These are phyloP conservation scores for Silybum marianum DNA, from an alignment of 129 eudicot species.

Conservation along the genomic window DNA sequence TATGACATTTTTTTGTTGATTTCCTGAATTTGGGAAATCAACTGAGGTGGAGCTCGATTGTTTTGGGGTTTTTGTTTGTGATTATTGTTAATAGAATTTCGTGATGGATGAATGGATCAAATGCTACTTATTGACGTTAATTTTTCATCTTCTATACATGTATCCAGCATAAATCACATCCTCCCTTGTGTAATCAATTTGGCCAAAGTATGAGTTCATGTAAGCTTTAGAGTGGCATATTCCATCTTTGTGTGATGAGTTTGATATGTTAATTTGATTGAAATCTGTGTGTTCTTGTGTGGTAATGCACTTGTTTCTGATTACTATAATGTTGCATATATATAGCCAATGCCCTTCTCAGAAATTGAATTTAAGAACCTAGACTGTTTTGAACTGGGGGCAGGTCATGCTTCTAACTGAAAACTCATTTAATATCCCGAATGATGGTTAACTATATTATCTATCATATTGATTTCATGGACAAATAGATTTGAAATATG, in stretches of 20 bases:
- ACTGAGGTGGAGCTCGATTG: not conserved
- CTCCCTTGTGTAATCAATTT: not conserved
- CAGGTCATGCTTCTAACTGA: not conserved
- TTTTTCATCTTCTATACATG: too few species aligned
- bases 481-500: too few species aligned
- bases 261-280: not conserved
- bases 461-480: not conserved
- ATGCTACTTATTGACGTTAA: not conserved
- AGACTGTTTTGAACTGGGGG: not conserved
- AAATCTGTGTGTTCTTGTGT: slow-evolving; percentile 3
- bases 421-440: not conserved
- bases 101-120: not conserved
- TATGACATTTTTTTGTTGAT: slow-evolving; percentile 13
- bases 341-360: not conserved
- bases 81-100: not conserved
- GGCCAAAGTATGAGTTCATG: not conserved
- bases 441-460: not conserved
- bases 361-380: too few species aligned
- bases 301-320: slow-evolving; percentile 24
- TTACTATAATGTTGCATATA: not conserved
- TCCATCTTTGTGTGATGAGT: not conserved
- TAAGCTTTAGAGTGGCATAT: slow-evolving; percentile 1
- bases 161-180: not conserved
- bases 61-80: not conserved
- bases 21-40: slow-evolving; percentile 14